A percentile compares a stretch with the other conserved stretches of the same genome.
Conservation (phyloP, 2,329 filamentous ascomycete genomes). For the Drechslerella coelobrocha region DNA sequence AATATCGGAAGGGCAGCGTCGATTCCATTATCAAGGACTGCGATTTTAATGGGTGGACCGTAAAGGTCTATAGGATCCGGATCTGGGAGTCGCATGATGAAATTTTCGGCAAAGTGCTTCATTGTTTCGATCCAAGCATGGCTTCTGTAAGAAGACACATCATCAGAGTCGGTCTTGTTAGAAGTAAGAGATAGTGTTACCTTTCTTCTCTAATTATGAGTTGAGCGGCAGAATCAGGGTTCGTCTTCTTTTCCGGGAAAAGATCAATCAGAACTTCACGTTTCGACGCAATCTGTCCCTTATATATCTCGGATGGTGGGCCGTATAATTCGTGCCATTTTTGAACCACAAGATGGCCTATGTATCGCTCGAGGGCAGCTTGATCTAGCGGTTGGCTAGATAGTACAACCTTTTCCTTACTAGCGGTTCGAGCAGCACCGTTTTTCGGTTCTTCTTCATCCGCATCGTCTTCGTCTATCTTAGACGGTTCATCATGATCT, state of each 20-base stretch:
- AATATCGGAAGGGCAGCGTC: conserved; percentile 4
- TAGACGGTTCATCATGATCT: neutral
- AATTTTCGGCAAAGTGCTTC: conserved; percentile 5
- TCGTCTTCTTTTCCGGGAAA: neutral
- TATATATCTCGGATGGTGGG: neutral
- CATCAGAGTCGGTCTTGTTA: neutral
- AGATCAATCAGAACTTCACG: neutral
- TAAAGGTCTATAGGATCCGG: neutral
- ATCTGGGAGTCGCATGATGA: neutral
- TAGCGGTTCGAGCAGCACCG: neutral
- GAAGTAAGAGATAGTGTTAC: neutral
- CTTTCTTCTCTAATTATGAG: neutral
- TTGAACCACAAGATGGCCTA: neutral
- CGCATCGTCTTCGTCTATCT: neutral
- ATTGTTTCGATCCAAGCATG: neutral
- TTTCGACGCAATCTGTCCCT: neutral
- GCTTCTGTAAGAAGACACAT: neutral
- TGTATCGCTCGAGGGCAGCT: neutral
- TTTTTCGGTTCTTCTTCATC: neutral
- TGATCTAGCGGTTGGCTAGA: neutral
- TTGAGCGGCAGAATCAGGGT: neutral
- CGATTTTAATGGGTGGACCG: neutral
- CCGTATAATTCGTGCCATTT: neutral
- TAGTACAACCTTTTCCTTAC: neutral
- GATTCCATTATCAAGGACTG: neutral